Evolutionary conservation across 2,329 filamentous ascomycete species (phyloP).

Genomic region (Hypoxylon sp.): DNA sequence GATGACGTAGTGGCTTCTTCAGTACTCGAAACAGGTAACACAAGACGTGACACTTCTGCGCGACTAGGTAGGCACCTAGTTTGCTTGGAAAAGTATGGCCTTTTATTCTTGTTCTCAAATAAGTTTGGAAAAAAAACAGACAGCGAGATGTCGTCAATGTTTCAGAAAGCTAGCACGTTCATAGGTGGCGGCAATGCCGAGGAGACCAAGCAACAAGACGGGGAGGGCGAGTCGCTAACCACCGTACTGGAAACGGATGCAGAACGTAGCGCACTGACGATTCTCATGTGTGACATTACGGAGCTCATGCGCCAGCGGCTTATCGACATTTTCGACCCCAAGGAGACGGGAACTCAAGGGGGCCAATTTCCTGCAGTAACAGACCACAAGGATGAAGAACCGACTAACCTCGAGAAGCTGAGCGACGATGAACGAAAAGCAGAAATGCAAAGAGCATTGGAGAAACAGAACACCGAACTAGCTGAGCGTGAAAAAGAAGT

Average conservation of each 20-base stretch:
- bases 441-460: slow-evolving; percentile 27
- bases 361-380: slow-evolving; percentile 7
- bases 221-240: slow-evolving; percentile 48
- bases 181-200: slow-evolving; percentile 36
- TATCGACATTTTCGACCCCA: slow-evolving; percentile 44
- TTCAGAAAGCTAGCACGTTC: slow-evolving; percentile 45
- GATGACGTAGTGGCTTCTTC: slow-evolving; percentile 34
- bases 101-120: not conserved
- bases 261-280: slow-evolving; percentile 46
- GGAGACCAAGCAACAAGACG: slow-evolving; percentile 30
- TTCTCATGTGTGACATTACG: slow-evolving; percentile 47
- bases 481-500: slow-evolving; percentile 47
- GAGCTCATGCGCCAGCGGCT: slow-evolving; percentile 47
- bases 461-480: slow-evolving; percentile 41
- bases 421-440: slow-evolving; percentile 20
- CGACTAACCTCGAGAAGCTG: slow-evolving; percentile 6
- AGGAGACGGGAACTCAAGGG: slow-evolving; percentile 36
- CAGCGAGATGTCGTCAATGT: slow-evolving; percentile 42
- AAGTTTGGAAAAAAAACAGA: not conserved
- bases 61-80: too few species aligned
- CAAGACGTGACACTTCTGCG: too few species aligned
- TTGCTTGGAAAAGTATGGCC: not conserved
- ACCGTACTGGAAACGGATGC: slow-evolving; percentile 46
- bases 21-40: slow-evolving; percentile 11
- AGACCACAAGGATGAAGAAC: slow-evolving; percentile 11